phyloP scores from a whole-genome alignment of 2,329 filamentous ascomycete genomes.

The Trichoderma sp. region DNA sequence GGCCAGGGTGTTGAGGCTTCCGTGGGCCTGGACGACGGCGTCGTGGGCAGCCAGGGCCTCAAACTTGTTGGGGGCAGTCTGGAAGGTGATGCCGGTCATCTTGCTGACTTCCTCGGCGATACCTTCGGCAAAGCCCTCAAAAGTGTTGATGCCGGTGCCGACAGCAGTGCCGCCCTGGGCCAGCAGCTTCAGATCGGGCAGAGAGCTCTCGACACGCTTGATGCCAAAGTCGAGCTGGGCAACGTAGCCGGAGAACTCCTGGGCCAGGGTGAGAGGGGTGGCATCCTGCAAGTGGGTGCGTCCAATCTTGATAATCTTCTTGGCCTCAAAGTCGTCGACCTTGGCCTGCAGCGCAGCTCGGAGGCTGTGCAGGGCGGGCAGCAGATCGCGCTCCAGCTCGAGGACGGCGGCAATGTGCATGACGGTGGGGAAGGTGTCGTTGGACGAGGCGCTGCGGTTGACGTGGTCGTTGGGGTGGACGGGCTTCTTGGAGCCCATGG shows the following conservation, averaged over 20 bases:
- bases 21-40: constrained; percentile 90
- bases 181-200: constrained; percentile 82
- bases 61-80: constrained; percentile 98
- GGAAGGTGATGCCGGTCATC: constrained; percentile 91
- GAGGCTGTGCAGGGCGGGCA: constrained; percentile 80
- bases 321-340: constrained; percentile 79
- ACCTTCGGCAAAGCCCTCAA: constrained; percentile 90
- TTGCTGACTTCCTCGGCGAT: constrained; percentile 88
- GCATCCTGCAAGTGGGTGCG: constrained; percentile 97
- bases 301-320: constrained; percentile 97
- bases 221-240: constrained; percentile 91
- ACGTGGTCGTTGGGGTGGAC: constrained; percentile 99
- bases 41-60: constrained; percentile 96
- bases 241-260: constrained; percentile 98
- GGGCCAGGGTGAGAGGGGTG: constrained; percentile 89
- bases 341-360: constrained; percentile 84
- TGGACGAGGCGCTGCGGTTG: constrained; percentile 98
- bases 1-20: constrained; percentile 90
- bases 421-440: constrained; percentile 98
- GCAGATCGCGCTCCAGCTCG: constrained; percentile 81
- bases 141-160: constrained; percentile 96
- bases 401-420: constrained; percentile 99
- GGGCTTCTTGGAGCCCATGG: constrained; percentile 95
- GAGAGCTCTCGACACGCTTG: constrained; percentile 76
- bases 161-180: constrained; percentile 97